Conservation (phyloP, 768 basidiomycete species). For the Rhizopogon vinicolor region DNA sequence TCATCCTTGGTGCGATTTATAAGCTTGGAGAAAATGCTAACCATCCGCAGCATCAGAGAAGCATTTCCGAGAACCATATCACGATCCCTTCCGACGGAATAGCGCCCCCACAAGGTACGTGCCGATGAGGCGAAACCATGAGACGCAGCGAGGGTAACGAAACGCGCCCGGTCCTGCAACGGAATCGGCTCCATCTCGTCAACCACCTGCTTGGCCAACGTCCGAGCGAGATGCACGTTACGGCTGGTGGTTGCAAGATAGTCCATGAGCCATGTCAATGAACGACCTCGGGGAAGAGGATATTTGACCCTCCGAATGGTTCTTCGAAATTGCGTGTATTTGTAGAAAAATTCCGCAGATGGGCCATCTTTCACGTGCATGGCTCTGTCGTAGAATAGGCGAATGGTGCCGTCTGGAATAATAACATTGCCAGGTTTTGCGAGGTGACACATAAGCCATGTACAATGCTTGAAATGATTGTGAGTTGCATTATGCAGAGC, state of each 20-base stretch:
- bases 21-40: constrained; percentile 35
- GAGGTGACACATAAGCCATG: constrained; percentile 36
- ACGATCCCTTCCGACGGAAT: constrained; percentile 37
- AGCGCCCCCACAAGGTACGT: constrained; percentile 54
- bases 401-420: constrained; percentile 41
- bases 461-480: constrained; percentile 34
- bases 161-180: constrained; percentile 37
- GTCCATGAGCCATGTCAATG: constrained; percentile 51
- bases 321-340: constrained; percentile 32
- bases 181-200: constrained; percentile 38
- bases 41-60: constrained; percentile 36
- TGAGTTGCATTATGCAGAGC: constrained; percentile 33
- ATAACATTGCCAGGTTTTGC: constrained; percentile 26
- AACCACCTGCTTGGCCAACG: constrained; percentile 46
- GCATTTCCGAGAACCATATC: constrained; percentile 40
- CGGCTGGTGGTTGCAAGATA: constrained; percentile 34
- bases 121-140: constrained; percentile 45
- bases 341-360: constrained; percentile 44
- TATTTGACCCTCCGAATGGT: constrained; percentile 34
- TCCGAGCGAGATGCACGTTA: constrained; percentile 42
- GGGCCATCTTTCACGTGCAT: constrained; percentile 18
- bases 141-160: constrained; percentile 44
- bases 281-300: constrained; percentile 43
- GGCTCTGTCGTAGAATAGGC: constrained; percentile 43
- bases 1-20: constrained; percentile 13